These are phyloP conservation scores for Neopestalotiopsis clavispora DNA, from an alignment of 2,329 filamentous ascomycete species.

Conservation along the genomic window DNA sequence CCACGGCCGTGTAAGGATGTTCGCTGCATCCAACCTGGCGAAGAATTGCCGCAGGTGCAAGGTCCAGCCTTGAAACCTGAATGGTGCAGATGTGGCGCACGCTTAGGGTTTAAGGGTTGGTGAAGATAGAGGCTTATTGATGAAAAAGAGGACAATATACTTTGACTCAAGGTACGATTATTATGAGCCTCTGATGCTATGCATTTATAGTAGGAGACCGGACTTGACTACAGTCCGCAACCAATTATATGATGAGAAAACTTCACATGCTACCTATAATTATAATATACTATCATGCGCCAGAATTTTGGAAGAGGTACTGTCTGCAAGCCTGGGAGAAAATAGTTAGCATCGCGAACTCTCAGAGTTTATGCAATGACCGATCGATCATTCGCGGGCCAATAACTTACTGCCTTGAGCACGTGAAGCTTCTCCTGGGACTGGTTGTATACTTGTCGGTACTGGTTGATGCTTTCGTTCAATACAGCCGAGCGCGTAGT, in stretches of 20 bases:
- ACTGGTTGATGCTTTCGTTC: slow-evolving; percentile 83
- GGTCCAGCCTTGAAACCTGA: background rate
- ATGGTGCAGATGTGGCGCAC: background rate
- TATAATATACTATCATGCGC: slow-evolving; percentile 1
- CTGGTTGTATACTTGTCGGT: slow-evolving; percentile 83
- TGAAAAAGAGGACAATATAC: background rate
- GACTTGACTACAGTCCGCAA: background rate
- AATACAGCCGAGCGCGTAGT: slow-evolving; percentile 78
- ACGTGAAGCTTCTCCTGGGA: slow-evolving; percentile 77
- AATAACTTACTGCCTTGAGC: slow-evolving; percentile 61
- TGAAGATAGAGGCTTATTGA: background rate
- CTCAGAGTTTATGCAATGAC: background rate
- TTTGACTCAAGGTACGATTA: background rate
- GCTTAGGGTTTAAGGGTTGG: background rate
- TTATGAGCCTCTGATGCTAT: background rate
- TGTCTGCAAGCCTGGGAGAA: slow-evolving; percentile 54
- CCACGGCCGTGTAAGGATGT: background rate
- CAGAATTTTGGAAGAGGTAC: slow-evolving; percentile 51
- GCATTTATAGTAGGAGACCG: background rate
- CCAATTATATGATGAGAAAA: background rate
- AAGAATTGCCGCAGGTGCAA: background rate
- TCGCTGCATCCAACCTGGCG: background rate
- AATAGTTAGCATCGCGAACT: background rate
- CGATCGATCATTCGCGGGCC: slow-evolving; percentile 4
- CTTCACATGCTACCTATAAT: background rate